Base-by-base conservation (phyloP, 23 red algal species). In the Gracilaria gracilis region DNA sequence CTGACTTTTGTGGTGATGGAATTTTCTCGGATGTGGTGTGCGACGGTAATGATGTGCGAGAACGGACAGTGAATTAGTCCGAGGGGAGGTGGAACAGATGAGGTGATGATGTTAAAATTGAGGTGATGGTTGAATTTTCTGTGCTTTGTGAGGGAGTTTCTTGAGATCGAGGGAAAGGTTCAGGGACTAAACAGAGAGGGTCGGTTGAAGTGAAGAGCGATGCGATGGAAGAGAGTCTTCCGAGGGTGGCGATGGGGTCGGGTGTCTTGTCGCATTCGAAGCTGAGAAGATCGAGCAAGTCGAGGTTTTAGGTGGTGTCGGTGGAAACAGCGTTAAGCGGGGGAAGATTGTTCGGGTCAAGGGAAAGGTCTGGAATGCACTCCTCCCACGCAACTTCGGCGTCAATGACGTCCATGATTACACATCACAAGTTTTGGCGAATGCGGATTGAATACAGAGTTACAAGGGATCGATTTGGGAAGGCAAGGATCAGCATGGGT, bases 371-470 rank as follows among this genome's bases (percentile, higher is more conserved):
- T 16, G 73, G 53, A 75, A 90, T 81, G 57, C 73, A 79, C 27
- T 90, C 87, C 38, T 90, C 87, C 87, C 87, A 90, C 35, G 87
- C 87, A 57, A 90, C 81, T 14, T 90, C 74, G 75, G 74, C 54
- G 76, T 90, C 87, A 70, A 90, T 90, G 35, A 21, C 21, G 53
- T 82, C 72, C 72, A 77, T 77, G 39, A 79, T 79, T 79, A 14
- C n/a, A n/a, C n/a, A n/a, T n/a, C n/a, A 24, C 20, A 16, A 12
- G 54, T 13, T 48, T n/a, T 14, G 78, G 17, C 32, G 31, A 38
- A n/a, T 49, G 33, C 21, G 16, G 61, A 0, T 57, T 31, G 81
- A 61, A 69, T 27, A 61, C 33, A 34, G 81, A 67, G 81, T 85
- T 50, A 32, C 28, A 46, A 47, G 58, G 5, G 61, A 47, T 50